A percentile compares a stretch with the other conserved stretches of the same genome.
These are phyloP conservation scores for Hyaloscypha variabilis DNA, from an alignment of 495 filamentous ascomycete species.

Conservation along the genomic window DNA sequence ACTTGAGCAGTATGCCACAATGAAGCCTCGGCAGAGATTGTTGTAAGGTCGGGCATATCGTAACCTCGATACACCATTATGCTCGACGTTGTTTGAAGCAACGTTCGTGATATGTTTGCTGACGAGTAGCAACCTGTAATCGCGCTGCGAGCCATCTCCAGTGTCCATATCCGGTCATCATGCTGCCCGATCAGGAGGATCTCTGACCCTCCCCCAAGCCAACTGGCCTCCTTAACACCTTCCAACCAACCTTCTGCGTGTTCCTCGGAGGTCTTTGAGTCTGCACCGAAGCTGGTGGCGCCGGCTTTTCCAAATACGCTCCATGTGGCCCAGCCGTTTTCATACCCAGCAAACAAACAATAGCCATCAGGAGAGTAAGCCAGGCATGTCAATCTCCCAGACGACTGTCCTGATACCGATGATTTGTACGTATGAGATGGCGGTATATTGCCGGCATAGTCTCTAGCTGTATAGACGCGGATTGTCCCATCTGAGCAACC, in stretches of 20 bases:
- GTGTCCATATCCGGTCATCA: slow-evolving; percentile 79
- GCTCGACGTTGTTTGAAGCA: slow-evolving; percentile 84
- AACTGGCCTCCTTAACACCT: slow-evolving; percentile 73
- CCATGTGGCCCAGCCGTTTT: slow-evolving; percentile 93
- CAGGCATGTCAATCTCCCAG: slow-evolving; percentile 73
- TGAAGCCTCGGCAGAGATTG: slow-evolving; percentile 88
- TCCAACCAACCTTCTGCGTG: slow-evolving; percentile 74
- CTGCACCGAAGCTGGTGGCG: slow-evolving; percentile 76
- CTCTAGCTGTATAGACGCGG: slow-evolving; percentile 83
- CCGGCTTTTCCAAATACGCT: slow-evolving; percentile 94
- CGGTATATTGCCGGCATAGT: slow-evolving; percentile 91
- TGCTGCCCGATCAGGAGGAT: slow-evolving; percentile 70
- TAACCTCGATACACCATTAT: slow-evolving; percentile 93
- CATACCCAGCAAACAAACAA: slow-evolving; percentile 91
- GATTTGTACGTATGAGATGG: slow-evolving; percentile 79
- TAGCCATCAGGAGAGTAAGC: slow-evolving; percentile 96
- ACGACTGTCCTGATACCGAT: slow-evolving; percentile 61
- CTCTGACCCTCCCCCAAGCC: slow-evolving; percentile 87
- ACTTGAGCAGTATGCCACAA: slow-evolving; percentile 93
- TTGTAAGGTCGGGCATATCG: slow-evolving; percentile 84
- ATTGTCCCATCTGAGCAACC: slow-evolving; percentile 81
- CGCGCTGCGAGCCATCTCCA: slow-evolving; percentile 92
- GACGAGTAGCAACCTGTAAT: slow-evolving; percentile 88
- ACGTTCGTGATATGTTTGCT: slow-evolving; percentile 82
- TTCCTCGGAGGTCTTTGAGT: slow-evolving; percentile 58